Conservation (phyloP, 257 asterid species). For the Forsythia viridissima region DNA sequence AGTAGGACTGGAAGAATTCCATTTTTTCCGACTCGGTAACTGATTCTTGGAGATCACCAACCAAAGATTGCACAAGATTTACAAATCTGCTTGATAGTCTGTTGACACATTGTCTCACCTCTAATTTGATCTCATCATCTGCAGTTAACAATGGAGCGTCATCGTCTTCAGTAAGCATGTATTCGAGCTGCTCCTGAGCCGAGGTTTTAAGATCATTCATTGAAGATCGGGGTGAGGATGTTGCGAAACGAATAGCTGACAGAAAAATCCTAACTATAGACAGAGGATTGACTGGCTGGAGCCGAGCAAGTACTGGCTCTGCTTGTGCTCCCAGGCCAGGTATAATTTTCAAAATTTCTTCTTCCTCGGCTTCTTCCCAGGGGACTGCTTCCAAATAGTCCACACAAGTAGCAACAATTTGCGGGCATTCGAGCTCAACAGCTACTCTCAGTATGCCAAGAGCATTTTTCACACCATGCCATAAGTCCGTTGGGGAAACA, state of each 20-base stretch:
- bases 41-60: slow-evolving; percentile 39
- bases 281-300: slow-evolving; percentile 64
- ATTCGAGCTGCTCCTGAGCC: slow-evolving; percentile 89
- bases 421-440: slow-evolving; percentile 69
- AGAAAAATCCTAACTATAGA: slow-evolving; percentile 54
- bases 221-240: slow-evolving; percentile 57
- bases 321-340: slow-evolving; percentile 74
- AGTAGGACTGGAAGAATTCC: slow-evolving; percentile 38
- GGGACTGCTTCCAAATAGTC: slow-evolving; percentile 88
- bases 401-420: slow-evolving; percentile 62
- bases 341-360: slow-evolving; percentile 69
- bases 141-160: slow-evolving; percentile 73
- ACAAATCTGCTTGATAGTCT: slow-evolving; percentile 46
- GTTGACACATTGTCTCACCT: slow-evolving; percentile 45
- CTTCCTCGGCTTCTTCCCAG: slow-evolving; percentile 96
- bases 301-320: slow-evolving; percentile 69
- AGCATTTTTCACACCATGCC: slow-evolving; percentile 64
- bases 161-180: slow-evolving; percentile 87
- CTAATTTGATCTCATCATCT: slow-evolving; percentile 54
- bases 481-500: slow-evolving; percentile 39
- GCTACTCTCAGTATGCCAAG: slow-evolving; percentile 72
- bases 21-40: slow-evolving; percentile 35
- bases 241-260: slow-evolving; percentile 71
- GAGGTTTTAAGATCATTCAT: slow-evolving; percentile 67
- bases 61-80: slow-evolving; percentile 45